Evolutionary conservation across 768 basidiomycete species (phyloP), one percentile per base, ranked within the genome.

Genomic region (Mycena olivaceomarginata): DNA sequence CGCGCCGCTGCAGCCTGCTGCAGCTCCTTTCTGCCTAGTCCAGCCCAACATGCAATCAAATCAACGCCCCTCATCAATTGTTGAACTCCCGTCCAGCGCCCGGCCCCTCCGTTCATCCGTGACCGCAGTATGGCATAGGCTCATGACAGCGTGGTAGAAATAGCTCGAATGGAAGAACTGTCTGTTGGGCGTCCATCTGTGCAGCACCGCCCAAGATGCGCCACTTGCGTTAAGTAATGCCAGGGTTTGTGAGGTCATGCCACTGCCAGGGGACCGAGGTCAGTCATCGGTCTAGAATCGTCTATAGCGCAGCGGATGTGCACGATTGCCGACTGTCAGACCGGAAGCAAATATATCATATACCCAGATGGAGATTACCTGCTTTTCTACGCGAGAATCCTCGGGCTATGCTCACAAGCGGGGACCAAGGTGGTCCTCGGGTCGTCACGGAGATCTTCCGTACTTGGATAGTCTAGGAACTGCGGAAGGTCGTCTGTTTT

Each of bases 271-370:
- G 56, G 12, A 57, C 10, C 22, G 11, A 20, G 22, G 10, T 12
- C 31, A 31, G 31, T 31, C 31, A 31, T 31, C 31, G 31, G 31
- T 31, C 31, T 31, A 31, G 31, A 31, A 31, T 25, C 22, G 56
- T 12, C 51, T 2, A 43, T 5, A 37, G 59, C 56, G 59, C 57
- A 2, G 43, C 43, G 43, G 69, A 70, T 70, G 25, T 25, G 31
- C 31, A 6, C 68, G 69, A 70, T 70, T 70, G 69, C 69, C 69
- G 69, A 70, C 22, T 15, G 0, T 5, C 9, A 70, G 59, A 39
- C 60, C 69, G 69, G 57, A 70, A 57, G 11, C 18, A 4, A 15
- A 22, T 31, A 31, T 31, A 31, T 31, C 15, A 48, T 39, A 37
- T 48, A 18, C 31, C 66, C 46, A 48, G 46, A 67, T 67, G 46